Base-by-base conservation (phyloP, 2,329 filamentous ascomycete genomes). In the Tympanopsis confertula region DNA sequence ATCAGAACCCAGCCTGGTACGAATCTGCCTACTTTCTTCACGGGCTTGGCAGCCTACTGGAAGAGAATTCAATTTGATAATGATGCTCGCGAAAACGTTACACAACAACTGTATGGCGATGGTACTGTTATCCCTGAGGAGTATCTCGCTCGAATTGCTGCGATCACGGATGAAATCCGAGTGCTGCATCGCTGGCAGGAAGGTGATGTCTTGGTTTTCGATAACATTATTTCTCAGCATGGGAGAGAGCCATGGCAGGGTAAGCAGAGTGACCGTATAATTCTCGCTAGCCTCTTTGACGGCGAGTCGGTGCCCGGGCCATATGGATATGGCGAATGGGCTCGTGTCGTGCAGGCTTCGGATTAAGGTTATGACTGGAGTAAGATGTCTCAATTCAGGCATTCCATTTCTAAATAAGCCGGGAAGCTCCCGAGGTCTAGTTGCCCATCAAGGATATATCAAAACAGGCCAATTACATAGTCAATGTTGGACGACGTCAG, bases 181-280 rank as follows among this genome's bases (percentile, higher is more conserved):
- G 64, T 69, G 14, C 44, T 68, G 38, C 65, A 68, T 45, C 56
- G 55, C 36, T 68, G 65, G 65, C 49, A 67, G 46, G 48, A 50
- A 12, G 63, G 64, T 1, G 65, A 68, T 50, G 61, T 69, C 3
- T 49, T 68, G 10, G 62, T 69, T 1, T 68, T 57, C 47, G 64
- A 69, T 44, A 69, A 69, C 45, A 47, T 63, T 13, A 59, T 68
- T 47, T 57, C 63, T 1, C 66, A 69, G 50, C 65, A 69, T 52
- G 65, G 64, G 3, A 51, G 65, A 37, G 52, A 68, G 47, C 64
- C 65, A 0, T 68, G 65, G 66, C 49, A 58, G 38, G 64, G 64
- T 4, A 56, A 63, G 38, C 65, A 68, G 45, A 44, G 46, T 2
- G 63, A 68, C 48, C 56, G 63, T 0, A 56, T 68, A 1, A 53